Base-by-base conservation (phyloP, 2,329 filamentous ascomycete genomes). In the Verticillium klebahnii region DNA sequence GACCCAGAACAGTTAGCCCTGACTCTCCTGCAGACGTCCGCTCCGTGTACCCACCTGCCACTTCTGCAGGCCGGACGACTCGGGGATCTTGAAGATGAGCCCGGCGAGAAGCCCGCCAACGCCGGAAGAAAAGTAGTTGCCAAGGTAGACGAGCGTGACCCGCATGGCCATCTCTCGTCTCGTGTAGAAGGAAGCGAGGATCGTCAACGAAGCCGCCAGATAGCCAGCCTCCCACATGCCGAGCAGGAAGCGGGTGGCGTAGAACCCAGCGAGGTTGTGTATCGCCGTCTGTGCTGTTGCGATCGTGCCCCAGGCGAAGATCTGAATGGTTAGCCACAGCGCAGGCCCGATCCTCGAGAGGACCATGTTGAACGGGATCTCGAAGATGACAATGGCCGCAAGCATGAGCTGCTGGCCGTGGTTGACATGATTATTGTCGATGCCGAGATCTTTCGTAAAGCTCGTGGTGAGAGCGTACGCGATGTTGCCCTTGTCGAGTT, bases 281-380 rank as follows among this genome's bases (percentile, higher is more conserved):
- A 37, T 57, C n/a, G 32, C n/a, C 9, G 59, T 32, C 29, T 60
- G 59, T 52, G 32, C 25, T 15, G 37, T 56, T 4, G 59, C 52
- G 19, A 60, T 34, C 2, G 29, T 56, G 11, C 54, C 59, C 59
- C 59, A 57, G 17, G 52, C 29, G 7, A 56, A 31, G 15, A 29
- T 45, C 29, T 60, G 32, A 25, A 56, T 56, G 9, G 34, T 40
- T 19, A 60, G 36, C 52, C 59, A 60, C 12, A 60, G 29, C 5
- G 36, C 17, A 7, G 59, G 23, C 14, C 59, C 59, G 19, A 60
- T n/a, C 17, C 52, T 32, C 23, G 50, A 56, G 15, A 60, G 36
- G 7, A 56, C 31, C 50, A 60, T 60, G 34, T 60, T 56, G 50
- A 32, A 60, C 19, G 59, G 59, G 15, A 60, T 60, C n/a, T 60